These are phyloP conservation scores for Erucastrum elatum DNA, from an alignment of 345 rosid species.

Conservation along the genomic window DNA sequence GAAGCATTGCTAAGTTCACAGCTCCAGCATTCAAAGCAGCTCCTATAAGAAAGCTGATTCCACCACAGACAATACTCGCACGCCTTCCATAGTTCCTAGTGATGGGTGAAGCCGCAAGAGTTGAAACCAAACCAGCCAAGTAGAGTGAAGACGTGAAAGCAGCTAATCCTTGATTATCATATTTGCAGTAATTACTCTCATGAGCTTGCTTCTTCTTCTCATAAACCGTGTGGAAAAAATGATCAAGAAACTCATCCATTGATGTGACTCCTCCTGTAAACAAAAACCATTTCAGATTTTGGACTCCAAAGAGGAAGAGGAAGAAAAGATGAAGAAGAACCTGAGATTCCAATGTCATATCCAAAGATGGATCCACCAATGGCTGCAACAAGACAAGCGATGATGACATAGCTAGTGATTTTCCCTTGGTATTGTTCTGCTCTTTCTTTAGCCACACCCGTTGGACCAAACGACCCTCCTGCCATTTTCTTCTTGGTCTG, in stretches of 20 bases:
- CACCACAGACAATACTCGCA: slow-evolving; percentile 80
- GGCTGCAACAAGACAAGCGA: slow-evolving; percentile 75
- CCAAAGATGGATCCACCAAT: slow-evolving; percentile 89
- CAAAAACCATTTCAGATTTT: slow-evolving; percentile 7
- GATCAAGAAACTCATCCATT: slow-evolving; percentile 73
- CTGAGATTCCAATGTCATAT: slow-evolving; percentile 92
- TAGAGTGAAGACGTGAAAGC: slow-evolving; percentile 89
- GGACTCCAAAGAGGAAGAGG: not conserved
- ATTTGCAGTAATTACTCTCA: slow-evolving; percentile 96
- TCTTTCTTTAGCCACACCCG: slow-evolving; percentile 83
- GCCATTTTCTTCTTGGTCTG: slow-evolving; percentile 51
- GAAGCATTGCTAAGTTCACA: slow-evolving; percentile 69
- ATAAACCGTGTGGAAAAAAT: slow-evolving; percentile 70
- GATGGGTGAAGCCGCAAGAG: slow-evolving; percentile 75
- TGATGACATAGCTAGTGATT: slow-evolving; percentile 64
- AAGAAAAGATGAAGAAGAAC: slow-evolving; percentile 33
- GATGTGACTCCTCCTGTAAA: slow-evolving; percentile 85
- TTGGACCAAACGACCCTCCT: slow-evolving; percentile 73
- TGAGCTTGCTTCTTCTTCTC: slow-evolving; percentile 66
- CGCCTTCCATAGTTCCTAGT: slow-evolving; percentile 82
- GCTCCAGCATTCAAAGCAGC: slow-evolving; percentile 75
- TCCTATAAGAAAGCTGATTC: slow-evolving; percentile 73
- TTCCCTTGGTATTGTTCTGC: slow-evolving; percentile 77
- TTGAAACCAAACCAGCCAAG: slow-evolving; percentile 83
- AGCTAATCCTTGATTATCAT: slow-evolving; percentile 71